Base-by-base conservation (phyloP, 768 basidiomycete genomes). In the Inosperma sp. region DNA sequence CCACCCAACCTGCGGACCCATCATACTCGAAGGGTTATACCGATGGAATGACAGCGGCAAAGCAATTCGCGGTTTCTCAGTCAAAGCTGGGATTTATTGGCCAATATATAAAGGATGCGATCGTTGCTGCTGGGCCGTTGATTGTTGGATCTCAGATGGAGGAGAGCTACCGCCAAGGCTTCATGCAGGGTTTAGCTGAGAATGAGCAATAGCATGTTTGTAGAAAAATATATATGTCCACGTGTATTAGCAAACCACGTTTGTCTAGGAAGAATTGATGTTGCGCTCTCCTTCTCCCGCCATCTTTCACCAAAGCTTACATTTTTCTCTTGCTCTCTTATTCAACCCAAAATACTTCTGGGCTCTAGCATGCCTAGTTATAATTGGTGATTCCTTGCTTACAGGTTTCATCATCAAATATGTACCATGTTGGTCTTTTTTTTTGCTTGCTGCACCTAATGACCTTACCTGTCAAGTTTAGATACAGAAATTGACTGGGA, bases 401-500 rank as follows among this genome's bases (percentile, higher is more conserved):
- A 91, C 89, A 7, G 75, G 83, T 46, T 76, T 93, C 65, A 84
- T 96, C 59, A 84, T 95, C 56, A 79, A 71, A 36, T 84, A 83
- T 63, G 74, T 96, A 49, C 79, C 89, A 58, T 98, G 95, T 96
- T 58, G 74, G 87, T 47, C 35, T 46, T 27, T 54, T 54, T 53
- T 40, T 30, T 39, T 27, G 27, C 44, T 35, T 10, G 47, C 26
- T 19, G 42, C 60, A 49, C 63, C 63, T 54, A 27, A 47, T n/a
- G 23, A 23, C 31, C 19, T 41, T 33, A 36, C 35, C 23, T 34
- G 17, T 29, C 30, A 14, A 21, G 59, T 46, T 44, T 72, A 97
- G 95, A 94, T 71, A 98, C 96, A 9, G 94, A 99, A 69, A 99
- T 99, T 60, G 96, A 99, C 70, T 98, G 91, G 84, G 79, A 85